Conservation (phyloP, 2,329 filamentous ascomycete genomes). For the Xylariaceae sp. region DNA sequence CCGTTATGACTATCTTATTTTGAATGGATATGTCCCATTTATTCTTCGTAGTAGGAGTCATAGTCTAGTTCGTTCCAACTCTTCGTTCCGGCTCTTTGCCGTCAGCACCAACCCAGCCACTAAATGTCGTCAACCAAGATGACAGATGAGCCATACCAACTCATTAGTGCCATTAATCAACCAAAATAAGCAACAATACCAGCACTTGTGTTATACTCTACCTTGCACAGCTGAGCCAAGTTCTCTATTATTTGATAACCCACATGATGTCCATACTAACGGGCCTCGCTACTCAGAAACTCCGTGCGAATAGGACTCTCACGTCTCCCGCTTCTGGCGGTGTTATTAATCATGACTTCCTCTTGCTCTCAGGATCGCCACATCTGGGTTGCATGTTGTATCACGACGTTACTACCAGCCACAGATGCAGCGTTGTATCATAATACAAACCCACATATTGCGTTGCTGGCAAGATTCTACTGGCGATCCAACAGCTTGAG, state of each 20-base stretch:
- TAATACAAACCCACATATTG: neutral
- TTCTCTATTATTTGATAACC: neutral
- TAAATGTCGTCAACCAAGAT: neutral
- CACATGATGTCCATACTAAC: no score
- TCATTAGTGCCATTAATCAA: neutral
- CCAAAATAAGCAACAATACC: conserved; percentile 9
- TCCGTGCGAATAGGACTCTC: no score
- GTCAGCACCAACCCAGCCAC: conserved; percentile 3
- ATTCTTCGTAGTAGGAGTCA: neutral
- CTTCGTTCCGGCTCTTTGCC: neutral
- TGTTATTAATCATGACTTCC: conserved; percentile 11
- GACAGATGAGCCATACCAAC: conserved; percentile 1
- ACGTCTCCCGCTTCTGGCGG: neutral
- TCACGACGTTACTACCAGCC: neutral
- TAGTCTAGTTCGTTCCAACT: neutral
- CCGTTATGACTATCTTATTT: no score
- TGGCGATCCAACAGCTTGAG: no score
- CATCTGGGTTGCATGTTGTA: conserved; percentile 5
- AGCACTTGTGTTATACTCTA: neutral
- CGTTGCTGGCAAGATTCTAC: neutral
- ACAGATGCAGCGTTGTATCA: neutral
- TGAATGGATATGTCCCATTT: neutral
- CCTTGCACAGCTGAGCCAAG: neutral
- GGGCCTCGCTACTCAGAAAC: no score
- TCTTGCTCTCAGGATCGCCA: conserved; percentile 6